Base-by-base conservation (phyloP, 2,329 filamentous ascomycete species). In the Tolypocladium sp. region DNA sequence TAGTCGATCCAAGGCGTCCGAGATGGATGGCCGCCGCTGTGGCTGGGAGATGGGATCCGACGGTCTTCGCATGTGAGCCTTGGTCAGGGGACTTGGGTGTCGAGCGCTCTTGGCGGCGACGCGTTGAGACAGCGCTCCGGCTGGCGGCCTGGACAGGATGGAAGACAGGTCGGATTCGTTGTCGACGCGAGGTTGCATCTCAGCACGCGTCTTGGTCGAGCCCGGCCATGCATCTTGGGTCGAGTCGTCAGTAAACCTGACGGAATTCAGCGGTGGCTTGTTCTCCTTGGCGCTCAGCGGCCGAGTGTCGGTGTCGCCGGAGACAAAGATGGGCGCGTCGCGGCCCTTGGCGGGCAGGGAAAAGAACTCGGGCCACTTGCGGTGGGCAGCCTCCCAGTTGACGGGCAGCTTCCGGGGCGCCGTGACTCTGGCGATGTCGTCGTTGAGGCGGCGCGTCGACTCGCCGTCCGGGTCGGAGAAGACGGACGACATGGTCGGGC, bases 101-200 rank as follows among this genome's bases (percentile, higher is more conserved):
- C 70, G 74, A 15, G 63, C 59, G 42, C 63, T 63, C 57, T 70
- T 74, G 37, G 63, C 57, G 37, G 67, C 57, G 37, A 65, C 66
- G 30, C 66, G 65, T 13, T 67, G 63, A 41, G 69, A 64, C 2
- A 67, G 62, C 10, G 55, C 61, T 57, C 68, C 67, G 22, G 64
- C 68, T 1, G 76, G 75, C 15, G 77, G 74, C 57, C 73, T 76
- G 62, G 73, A 72, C 46, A 79, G 69, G 38, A 77, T 68, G 30
- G 73, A 76, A 9, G 79, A 81, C 42, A 76, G 71, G 62, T 82
- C 80, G 2, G 79, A 79, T 58, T 80, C 79, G 68, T 76, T 78
- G 58, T 83, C 79, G 41, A 81, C 80, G 56, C 78, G 78, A 12
- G 80, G 75, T 59, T 83, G 80, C 79, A 83, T 82, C 63, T 80